A percentile compares a stretch with the other conserved stretches of the same genome.
Evolutionary conservation across 2,329 filamentous ascomycete genomes (phyloP).

Genomic region (Myriosclerotinia scirpicola): DNA sequence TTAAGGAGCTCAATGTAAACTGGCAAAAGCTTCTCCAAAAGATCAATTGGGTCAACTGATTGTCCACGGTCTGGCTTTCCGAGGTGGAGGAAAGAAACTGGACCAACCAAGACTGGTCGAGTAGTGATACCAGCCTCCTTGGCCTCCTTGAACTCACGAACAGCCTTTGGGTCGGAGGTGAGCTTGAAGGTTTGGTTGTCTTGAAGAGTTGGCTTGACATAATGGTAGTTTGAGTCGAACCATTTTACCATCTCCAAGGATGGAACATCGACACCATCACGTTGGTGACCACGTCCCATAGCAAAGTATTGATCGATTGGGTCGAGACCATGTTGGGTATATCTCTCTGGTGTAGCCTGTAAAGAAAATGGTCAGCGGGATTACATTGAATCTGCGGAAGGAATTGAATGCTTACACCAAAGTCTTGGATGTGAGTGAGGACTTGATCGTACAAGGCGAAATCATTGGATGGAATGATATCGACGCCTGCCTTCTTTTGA

Average conservation of each 20-base stretch:
- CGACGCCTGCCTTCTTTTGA: slow-evolving; percentile 97
- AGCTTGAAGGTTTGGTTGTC: slow-evolving; percentile 97
- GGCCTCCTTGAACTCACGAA: slow-evolving; percentile 91
- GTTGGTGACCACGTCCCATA: slow-evolving; percentile 98
- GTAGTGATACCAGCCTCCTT: slow-evolving; percentile 94
- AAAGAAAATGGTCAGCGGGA: slow-evolving; percentile 24
- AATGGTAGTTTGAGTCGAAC: slow-evolving; percentile 99
- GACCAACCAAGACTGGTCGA: slow-evolving; percentile 90
- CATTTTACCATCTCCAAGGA: slow-evolving; percentile 99
- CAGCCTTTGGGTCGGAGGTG: slow-evolving; percentile 82
- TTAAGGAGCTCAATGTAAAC: slow-evolving; percentile 90
- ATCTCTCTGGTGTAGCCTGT: slow-evolving; percentile 87
- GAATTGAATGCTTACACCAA: slow-evolving; percentile 65
- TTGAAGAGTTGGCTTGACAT: slow-evolving; percentile 98
- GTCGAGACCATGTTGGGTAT: slow-evolving; percentile 85
- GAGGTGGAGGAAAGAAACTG: slow-evolving; percentile 95
- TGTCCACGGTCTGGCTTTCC: slow-evolving; percentile 98
- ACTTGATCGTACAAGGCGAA: slow-evolving; percentile 99
- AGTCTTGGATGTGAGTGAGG: slow-evolving; percentile 96
- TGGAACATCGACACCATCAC: slow-evolving; percentile 88
- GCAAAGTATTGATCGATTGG: slow-evolving; percentile 97
- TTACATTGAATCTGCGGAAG: slow-evolving; percentile 5
- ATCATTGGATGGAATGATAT: slow-evolving; percentile 98
- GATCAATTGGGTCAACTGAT: slow-evolving; percentile 87
- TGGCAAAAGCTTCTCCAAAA: slow-evolving; percentile 89